Base-by-base conservation (phyloP, 495 filamentous ascomycete species). In the Lichina pygmaea region DNA sequence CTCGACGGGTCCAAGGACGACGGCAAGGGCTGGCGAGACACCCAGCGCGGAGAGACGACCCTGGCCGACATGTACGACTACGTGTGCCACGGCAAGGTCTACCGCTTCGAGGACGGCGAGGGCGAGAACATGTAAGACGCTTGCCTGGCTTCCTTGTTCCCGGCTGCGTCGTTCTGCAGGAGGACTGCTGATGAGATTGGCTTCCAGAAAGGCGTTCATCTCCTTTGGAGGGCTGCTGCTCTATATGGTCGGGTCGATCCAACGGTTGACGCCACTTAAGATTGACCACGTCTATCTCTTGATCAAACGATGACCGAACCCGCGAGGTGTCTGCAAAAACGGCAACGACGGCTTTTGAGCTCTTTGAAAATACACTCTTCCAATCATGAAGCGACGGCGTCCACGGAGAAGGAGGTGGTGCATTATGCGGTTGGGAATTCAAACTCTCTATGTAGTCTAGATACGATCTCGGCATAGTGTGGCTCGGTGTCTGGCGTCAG, bases 51-150 rank as follows among this genome's bases (percentile, higher is more conserved):
- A 33, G 83, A 92, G 57, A 62, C 71, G 44, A 81, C 73, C 9
- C 64, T 99, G 37, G 85, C 89, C 16, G 85, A 95, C 58, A 74
- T 80, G 59, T 99, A 75, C 49, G 91, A 99, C 53, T 99, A 99
- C 58, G 89, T 95, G 41, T 93, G 85, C 60, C 75, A 93, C 60
- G 89, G 89, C 49, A 95, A 94, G 73, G 77, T 93, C 34, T 99
- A 99, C 65, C 77, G 84, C 52, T 94, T 95, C 58, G 84, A 91
- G 61, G 89, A 94, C 58, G 80, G 71, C 40, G 64, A 70, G 8
- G 73, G 73, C 33, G 73, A 79, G 55, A 81, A 69, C 46, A 89
- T 94, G 89, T 93, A 63, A 64, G 84, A 34, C 48, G 47, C 51
- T 46, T 31, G 12, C 30, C 17, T 24, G 24, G 24, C 24, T 24